Percentiles rank a stretch among this genome's conserved stretches.
Conservation (phyloP, 768 basidiomycete species). For the Trametes maxima region DNA sequence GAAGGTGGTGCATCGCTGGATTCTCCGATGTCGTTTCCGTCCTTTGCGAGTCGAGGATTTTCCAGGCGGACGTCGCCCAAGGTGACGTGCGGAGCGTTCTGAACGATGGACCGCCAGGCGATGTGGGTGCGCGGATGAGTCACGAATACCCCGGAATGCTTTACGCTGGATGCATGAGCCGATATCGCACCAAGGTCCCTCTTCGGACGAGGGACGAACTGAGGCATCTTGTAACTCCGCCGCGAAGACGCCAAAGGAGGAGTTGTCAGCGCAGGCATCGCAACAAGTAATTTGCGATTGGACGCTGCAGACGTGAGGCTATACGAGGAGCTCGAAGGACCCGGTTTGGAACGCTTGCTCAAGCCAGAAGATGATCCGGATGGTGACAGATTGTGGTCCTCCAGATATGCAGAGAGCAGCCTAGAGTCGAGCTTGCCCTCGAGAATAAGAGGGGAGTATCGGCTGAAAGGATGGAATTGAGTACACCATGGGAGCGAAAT, state of each 20-base stretch:
- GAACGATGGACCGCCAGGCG: background rate
- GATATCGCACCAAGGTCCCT: no score
- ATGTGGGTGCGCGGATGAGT: background rate
- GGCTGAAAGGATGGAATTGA: background rate
- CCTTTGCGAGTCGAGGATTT: background rate
- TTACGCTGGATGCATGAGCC: background rate
- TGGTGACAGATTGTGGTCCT: background rate
- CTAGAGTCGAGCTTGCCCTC: background rate
- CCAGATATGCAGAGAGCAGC: background rate
- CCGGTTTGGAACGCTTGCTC: no score
- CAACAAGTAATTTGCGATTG: no score
- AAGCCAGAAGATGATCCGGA: no score
- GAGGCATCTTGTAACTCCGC: background rate
- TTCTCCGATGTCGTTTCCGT: background rate
- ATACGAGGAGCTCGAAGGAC: no score
- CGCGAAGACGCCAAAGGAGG: no score
- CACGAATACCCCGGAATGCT: background rate
- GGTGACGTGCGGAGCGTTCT: background rate
- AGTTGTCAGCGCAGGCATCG: no score
- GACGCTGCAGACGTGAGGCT: no score
- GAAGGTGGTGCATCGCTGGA: background rate
- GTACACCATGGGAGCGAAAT: background rate
- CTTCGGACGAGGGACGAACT: no score
- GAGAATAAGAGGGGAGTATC: background rate
- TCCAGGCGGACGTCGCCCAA: background rate